These are phyloP conservation scores for Acer campestre DNA, from an alignment of 345 rosid species.

Conservation along the genomic window DNA sequence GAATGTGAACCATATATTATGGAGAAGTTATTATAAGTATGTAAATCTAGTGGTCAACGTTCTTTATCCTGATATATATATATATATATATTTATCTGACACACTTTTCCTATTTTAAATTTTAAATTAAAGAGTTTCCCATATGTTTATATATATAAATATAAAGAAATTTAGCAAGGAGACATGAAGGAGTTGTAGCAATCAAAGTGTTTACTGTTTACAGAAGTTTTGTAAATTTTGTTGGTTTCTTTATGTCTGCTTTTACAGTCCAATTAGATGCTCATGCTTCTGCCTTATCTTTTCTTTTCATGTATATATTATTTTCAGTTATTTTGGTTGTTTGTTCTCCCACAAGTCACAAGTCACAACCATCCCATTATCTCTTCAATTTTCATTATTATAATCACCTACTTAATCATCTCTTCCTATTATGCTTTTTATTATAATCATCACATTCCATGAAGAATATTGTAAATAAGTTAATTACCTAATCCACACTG, in stretches of 20 bases:
- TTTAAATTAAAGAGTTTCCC: too few species aligned
- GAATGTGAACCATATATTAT: too few species aligned
- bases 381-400: conserved; percentile 11
- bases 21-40: too few species aligned
- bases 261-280: conserved; percentile 16
- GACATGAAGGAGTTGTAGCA: conserved; percentile 12
- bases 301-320: neutral
- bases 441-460: conserved; percentile 3
- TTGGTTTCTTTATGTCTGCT: conserved; percentile 23
- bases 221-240: conserved; percentile 16
- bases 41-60: too few species aligned
- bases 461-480: conserved; percentile 1
- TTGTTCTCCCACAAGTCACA: neutral
- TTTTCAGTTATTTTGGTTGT: neutral
- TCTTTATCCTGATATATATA: too few species aligned
- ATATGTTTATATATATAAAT: too few species aligned
- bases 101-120: too few species aligned
- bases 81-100: too few species aligned
- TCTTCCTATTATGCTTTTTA: neutral
- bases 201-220: neutral
- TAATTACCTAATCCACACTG: neutral
- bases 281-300: neutral
- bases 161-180: neutral
- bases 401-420: conserved; percentile 16
- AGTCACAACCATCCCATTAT: conserved; percentile 9